Evolutionary conservation across 148 eudicot genomes (phyloP), one percentile per base, ranked within the genome.

Genomic region (Cornus suecica): DNA sequence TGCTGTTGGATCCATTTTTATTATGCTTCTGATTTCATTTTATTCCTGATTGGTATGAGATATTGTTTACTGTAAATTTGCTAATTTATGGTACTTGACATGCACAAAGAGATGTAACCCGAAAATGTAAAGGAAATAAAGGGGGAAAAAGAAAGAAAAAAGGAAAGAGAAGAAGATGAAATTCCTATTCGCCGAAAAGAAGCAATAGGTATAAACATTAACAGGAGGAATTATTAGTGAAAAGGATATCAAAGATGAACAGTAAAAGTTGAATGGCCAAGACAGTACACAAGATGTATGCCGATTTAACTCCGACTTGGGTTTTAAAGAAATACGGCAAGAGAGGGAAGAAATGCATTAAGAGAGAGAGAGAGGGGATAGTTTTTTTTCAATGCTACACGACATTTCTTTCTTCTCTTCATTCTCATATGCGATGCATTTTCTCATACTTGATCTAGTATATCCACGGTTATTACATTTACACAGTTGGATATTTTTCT

Each of bases 401-500:
- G n/a, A n/a, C n/a, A n/a, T n/a, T n/a, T n/a, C n/a, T n/a, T n/a
- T n/a, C n/a, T n/a, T n/a, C n/a, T n/a, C n/a, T n/a, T n/a, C n/a
- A n/a, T n/a, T n/a, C n/a, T n/a, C n/a, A n/a, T n/a, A 26, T 64
- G 60, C 10, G 37, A 64, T 42, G 23, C 45, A 22, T 22, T 65
- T 13, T 65, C 18, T 13, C n/a, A 28, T 45, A 58, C 26, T 65
- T 1, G 63, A 27, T 13, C 8, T 48, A 25, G 65, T n/a, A 45
- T 26, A 42, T 16, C 70, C 45, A 27, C 48, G 34, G 28, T 1
- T 24, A 58, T 18, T 65, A 25, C n/a, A 20, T 24, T 26, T 63
- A 28, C 41, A 64, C 65, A 42, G 68, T 42, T 74, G 41, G 27
- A 65, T 23, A 45, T 2, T 72, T 42, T 66, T 56, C 22, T 66